A percentile compares a stretch with the other conserved stretches of the same genome.
Conservation (phyloP, 73 alveolate genomes). For the Paramecium caudatum region DNA sequence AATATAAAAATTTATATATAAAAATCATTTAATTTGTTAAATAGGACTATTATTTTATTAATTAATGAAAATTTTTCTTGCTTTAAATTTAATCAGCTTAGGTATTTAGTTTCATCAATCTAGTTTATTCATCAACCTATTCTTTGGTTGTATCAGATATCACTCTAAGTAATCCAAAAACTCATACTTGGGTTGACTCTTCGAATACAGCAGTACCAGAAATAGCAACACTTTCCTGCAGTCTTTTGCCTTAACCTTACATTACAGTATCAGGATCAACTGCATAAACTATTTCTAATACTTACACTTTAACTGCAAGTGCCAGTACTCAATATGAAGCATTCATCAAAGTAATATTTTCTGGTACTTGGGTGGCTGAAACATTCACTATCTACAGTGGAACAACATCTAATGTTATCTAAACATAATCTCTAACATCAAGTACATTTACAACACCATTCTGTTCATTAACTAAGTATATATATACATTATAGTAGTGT, state of each 20-base stretch:
- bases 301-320: background rate
- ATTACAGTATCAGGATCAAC: background rate
- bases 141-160: too few species aligned
- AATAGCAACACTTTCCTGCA: background rate
- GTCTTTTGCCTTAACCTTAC: constrained; percentile 16
- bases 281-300: constrained; percentile 16
- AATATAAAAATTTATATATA: too few species aligned
- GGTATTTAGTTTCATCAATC: too few species aligned
- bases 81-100: too few species aligned
- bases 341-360: background rate
- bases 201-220: background rate
- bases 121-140: too few species aligned
- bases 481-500: background rate
- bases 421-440: background rate
- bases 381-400: background rate
- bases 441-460: background rate
- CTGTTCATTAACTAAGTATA: background rate
- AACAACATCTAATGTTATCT: background rate
- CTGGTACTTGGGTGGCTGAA: constrained; percentile 24
- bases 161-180: too few species aligned
- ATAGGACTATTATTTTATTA: too few species aligned
- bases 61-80: too few species aligned
- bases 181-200: constrained; percentile 16
- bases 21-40: too few species aligned
- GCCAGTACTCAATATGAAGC: constrained; percentile 14